These are phyloP conservation scores for Pseudonitzschia delicatissima DNA, from an alignment of 108 stramenopile species.

Conservation along the genomic window DNA sequence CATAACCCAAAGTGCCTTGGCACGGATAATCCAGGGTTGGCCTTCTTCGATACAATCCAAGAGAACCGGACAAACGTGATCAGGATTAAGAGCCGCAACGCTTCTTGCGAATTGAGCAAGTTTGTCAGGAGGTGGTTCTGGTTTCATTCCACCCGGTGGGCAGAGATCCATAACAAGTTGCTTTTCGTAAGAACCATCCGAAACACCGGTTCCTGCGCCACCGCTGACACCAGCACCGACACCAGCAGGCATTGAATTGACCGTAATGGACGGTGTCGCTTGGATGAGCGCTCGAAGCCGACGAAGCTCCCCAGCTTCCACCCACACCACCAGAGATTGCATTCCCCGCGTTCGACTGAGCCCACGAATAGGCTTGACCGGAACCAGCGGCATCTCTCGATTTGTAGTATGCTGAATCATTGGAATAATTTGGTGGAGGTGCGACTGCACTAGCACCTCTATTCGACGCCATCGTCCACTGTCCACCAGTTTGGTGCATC, in stretches of 20 bases:
- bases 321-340: conserved; percentile 49
- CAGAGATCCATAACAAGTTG: conserved; percentile 89
- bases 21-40: conserved; percentile 88
- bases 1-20: conserved; percentile 87
- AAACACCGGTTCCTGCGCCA: conserved; percentile 43
- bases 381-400: conserved; percentile 40
- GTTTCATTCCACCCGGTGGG: conserved; percentile 91
- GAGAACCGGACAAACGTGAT: conserved; percentile 82
- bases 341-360: conserved; percentile 28
- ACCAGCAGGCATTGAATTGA: conserved; percentile 10
- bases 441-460: conserved; percentile 71
- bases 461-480: conserved; percentile 91
- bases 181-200: conserved; percentile 86
- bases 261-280: conserved; percentile 34
- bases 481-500: conserved; percentile 68
- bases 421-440: conserved; percentile 24
- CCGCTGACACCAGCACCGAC: conserved; percentile 16
- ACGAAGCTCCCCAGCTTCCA: conserved; percentile 52
- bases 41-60: conserved; percentile 86
- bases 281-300: conserved; percentile 32
- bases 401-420: conserved; percentile 70
- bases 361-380: conserved; percentile 55
- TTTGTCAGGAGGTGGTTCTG: conserved; percentile 89
- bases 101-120: conserved; percentile 69
- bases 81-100: conserved; percentile 76